Conservation (phyloP, 1,284 basidiomycete species). For the Trichosporon sp. region DNA sequence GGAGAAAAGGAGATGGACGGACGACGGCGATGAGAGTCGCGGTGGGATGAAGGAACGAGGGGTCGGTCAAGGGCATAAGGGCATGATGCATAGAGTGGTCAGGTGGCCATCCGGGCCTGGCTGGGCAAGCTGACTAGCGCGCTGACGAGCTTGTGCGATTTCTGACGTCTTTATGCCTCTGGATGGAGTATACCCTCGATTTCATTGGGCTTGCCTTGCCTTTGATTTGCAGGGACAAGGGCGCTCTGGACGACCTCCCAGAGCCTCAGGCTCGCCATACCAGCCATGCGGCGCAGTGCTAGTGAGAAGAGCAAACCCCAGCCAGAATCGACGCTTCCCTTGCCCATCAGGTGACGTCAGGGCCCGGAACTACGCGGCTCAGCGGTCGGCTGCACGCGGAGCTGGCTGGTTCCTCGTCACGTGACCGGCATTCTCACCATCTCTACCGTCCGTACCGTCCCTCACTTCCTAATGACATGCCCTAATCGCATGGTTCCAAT, state of each 20-base stretch:
- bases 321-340: neutral
- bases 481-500: neutral
- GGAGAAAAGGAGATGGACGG: neutral
- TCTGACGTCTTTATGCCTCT: neutral
- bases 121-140: neutral
- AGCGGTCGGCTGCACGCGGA: neutral
- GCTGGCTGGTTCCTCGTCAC: neutral
- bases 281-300: no score
- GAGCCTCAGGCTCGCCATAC: neutral
- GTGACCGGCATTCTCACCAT: no score
- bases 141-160: no score
- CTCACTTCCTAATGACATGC: neutral
- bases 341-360: neutral
- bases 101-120: neutral
- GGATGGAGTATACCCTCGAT: neutral
- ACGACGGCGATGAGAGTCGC: conserved; percentile 3
- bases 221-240: neutral
- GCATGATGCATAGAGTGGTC: neutral
- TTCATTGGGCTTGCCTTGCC: neutral
- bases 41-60: neutral
- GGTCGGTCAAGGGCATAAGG: no score
- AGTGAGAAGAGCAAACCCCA: no score
- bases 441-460: no score
- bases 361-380: neutral
- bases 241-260: neutral